Evolutionary conservation across 2,329 filamentous ascomycete species (phyloP).

Genomic region (Hymenoscyphus linearis): DNA sequence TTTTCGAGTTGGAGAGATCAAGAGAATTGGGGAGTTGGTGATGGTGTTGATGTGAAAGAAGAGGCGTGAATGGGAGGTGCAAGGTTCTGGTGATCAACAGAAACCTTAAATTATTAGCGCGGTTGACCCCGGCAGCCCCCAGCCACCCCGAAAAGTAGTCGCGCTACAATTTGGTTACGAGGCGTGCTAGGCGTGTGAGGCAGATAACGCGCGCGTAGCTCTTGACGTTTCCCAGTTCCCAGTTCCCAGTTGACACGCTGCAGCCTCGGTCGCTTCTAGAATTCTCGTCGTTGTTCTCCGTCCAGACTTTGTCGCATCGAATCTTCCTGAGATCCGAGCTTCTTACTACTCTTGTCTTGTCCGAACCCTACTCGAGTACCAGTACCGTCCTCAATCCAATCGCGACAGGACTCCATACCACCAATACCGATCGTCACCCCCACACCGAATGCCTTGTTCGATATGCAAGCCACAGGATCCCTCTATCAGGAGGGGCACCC

Average conservation of each 20-base stretch:
- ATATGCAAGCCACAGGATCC: constrained; percentile 27
- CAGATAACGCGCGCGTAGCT: neutral
- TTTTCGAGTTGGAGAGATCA: neutral
- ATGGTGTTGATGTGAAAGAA: neutral
- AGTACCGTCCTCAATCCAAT: constrained; percentile 13
- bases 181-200: neutral
- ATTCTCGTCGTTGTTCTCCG: neutral
- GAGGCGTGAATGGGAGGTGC: neutral
- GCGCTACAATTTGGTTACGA: neutral
- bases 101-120: neutral
- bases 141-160: constrained; percentile 1
- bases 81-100: neutral
- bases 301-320: neutral
- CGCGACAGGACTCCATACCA: constrained; percentile 20
- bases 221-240: neutral
- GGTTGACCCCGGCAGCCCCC: neutral
- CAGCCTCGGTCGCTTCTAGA: neutral
- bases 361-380: constrained; percentile 5
- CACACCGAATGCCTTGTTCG: constrained; percentile 29
- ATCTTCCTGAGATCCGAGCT: neutral
- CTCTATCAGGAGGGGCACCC: constrained; percentile 23
- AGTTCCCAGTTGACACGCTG: neutral
- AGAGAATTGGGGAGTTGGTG: neutral
- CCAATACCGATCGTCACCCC: constrained; percentile 5
- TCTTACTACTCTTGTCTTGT: neutral